Base-by-base conservation (phyloP, 371 early-diverging fungal species). In the Circinella minor region DNA sequence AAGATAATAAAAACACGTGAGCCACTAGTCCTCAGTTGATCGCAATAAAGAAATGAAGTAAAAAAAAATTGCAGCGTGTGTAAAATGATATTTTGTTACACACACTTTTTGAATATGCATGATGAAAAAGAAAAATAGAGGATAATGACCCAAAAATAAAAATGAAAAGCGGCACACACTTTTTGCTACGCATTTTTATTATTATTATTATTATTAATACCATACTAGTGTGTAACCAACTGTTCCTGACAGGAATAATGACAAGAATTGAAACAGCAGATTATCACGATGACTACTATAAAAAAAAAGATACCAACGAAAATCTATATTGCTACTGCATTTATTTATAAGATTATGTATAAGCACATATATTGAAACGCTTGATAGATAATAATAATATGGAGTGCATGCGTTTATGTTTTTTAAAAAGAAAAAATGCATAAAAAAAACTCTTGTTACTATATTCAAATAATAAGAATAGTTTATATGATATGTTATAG, bases 341-440 rank as follows among this genome's bases (percentile, higher is more conserved):
- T 17, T 51, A 51, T 43, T 43, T 43, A 3, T 6, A 43, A 43
- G 43, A 43, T 43, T 15, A 51, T 14, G n/a, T n/a, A 51, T 17
- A 51, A 17, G 14, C n/a, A 51, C 57, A 34, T 57, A 27, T 27
- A 57, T 57, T 34, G 57, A 57, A 57, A 57, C 57, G 36, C 36
- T 57, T 57, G 20, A 7, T 27, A 2, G 2, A 27, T 27, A 43
- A 43, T 43, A 43, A 34, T 57, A n/a, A 18, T 57, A 57, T 57
- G 57, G 57, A n/a, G 57, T 57, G 57, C 57, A 57, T 57, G 57
- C 57, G 18, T 57, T 10, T 57, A 57, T 57, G 57, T 57, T 57
- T 57, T 51, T 15, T n/a, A 57, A 57, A 34, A 34, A 17, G 27
- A 57, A 57, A 17, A 57, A 57, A 27, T 10, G 14, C 11, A 34